These are phyloP conservation scores for Helotiales sp. DNA, from an alignment of 2,329 filamentous ascomycete genomes.

Conservation along the genomic window DNA sequence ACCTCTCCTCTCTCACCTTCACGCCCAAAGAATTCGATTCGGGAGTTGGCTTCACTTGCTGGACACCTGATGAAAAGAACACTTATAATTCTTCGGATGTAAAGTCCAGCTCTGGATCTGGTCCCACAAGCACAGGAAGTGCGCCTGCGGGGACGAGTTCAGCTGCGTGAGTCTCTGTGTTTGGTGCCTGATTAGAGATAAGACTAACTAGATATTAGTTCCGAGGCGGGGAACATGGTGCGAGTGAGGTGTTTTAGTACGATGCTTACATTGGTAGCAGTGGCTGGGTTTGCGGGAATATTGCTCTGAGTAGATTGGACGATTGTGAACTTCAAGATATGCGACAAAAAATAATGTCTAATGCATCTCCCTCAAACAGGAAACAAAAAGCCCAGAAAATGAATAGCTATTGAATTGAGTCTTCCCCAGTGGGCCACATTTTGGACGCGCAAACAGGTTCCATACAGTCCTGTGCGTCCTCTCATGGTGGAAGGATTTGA, in stretches of 20 bases:
- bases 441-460: too few relatives aligned
- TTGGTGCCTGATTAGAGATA: background rate
- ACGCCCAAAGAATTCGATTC: conserved; percentile 9
- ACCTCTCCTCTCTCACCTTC: conserved; percentile 18
- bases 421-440: too few relatives aligned
- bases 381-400: too few relatives aligned
- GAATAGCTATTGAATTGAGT: too few relatives aligned
- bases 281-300: background rate
- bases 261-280: background rate
- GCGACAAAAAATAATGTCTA: background rate
- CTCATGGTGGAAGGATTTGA: too few relatives aligned
- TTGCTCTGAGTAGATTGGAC: background rate
- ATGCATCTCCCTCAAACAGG: background rate
- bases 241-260: background rate
- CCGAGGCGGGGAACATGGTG: background rate
- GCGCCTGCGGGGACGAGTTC: background rate
- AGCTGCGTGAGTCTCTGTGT: background rate
- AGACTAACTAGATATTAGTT: background rate
- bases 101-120: background rate
- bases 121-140: background rate
- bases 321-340: too few relatives aligned
- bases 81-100: conserved; percentile 21
- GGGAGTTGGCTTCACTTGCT: conserved; percentile 17
- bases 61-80: conserved; percentile 16
- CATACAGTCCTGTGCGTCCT: too few relatives aligned